Conservation (phyloP, 495 filamentous ascomycete species). For the Cercophora sp. region DNA sequence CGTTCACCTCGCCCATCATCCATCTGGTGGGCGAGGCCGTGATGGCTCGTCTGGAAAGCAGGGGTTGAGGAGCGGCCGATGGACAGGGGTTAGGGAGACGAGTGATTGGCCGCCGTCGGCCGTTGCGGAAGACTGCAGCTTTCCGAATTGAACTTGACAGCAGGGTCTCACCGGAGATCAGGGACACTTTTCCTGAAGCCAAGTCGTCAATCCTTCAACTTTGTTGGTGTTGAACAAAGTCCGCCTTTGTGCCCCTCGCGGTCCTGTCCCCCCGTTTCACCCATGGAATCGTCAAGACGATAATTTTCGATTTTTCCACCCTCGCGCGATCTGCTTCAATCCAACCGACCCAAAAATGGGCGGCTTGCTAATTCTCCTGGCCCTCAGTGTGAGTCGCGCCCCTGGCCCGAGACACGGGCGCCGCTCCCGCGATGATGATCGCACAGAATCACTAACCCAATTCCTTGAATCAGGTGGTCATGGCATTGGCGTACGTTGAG, state of each 20-base stretch:
- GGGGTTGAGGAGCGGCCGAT: not conserved
- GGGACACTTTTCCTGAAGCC: constrained; percentile 4
- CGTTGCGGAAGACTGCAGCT: constrained; percentile 1
- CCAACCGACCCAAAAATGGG: no score
- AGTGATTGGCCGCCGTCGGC: not conserved
- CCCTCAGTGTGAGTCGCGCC: constrained; percentile 50
- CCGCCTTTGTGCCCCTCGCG: no score
- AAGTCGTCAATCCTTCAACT: constrained; percentile 4
- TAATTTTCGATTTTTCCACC: no score
- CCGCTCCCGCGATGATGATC: not conserved
- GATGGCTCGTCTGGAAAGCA: no score
- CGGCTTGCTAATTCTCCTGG: constrained; percentile 82
- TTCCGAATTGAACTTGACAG: constrained; percentile 8
- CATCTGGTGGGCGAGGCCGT: no score
- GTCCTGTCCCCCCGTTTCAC: not conserved
- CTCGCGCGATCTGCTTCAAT: no score
- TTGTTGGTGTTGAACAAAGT: not conserved
- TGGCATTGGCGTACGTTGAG: constrained; percentile 82
- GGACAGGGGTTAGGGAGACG: not conserved
- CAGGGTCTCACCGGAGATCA: constrained; percentile 5
- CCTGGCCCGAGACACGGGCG: not conserved
- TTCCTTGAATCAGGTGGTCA: constrained; percentile 55
- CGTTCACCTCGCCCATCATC: no score
- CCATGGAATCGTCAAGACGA: not conserved
- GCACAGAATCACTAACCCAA: constrained; percentile 17